phyloP scores from a whole-genome alignment of 1,284 basidiomycete genomes.

The Tremellales sp. region DNA sequence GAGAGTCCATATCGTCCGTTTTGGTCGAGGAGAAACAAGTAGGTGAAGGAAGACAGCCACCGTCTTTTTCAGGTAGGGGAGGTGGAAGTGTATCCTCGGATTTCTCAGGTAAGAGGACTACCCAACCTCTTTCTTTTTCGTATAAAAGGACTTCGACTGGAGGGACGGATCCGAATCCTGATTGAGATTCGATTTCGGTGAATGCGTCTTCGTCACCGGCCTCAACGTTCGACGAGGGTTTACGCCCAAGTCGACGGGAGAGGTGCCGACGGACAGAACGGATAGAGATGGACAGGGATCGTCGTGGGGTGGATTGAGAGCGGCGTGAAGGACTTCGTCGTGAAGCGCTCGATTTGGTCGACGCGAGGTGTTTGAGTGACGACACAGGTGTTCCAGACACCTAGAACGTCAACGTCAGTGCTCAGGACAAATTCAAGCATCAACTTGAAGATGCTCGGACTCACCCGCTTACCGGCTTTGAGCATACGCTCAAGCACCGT shows the following conservation, averaged over 20 bases:
- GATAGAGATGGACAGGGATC: not conserved
- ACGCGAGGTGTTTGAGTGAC: not conserved
- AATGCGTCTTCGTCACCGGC: not conserved
- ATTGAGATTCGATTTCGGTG: not conserved
- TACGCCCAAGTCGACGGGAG: too few relatives aligned
- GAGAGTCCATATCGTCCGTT: not conserved
- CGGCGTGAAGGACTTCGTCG: not conserved
- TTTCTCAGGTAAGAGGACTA: not conserved
- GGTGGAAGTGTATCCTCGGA: not conserved
- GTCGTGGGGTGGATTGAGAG: not conserved
- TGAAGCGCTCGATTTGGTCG: slow-evolving; percentile 7
- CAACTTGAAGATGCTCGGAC: too few relatives aligned
- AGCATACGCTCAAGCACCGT: slow-evolving; percentile 37
- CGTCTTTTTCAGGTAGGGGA: not conserved
- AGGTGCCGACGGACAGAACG: not conserved
- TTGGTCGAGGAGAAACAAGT: not conserved
- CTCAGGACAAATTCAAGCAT: too few relatives aligned
- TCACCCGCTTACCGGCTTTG: slow-evolving; percentile 33
- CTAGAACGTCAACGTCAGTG: not conserved
- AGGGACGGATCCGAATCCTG: not conserved
- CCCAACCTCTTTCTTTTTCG: not conserved
- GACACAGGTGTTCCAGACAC: not conserved
- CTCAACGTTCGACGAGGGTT: not conserved
- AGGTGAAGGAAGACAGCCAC: not conserved
- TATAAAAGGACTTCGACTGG: not conserved